phyloP scores from a whole-genome alignment of 352 stramenopile species.

The Aphanomyces euteiches region DNA sequence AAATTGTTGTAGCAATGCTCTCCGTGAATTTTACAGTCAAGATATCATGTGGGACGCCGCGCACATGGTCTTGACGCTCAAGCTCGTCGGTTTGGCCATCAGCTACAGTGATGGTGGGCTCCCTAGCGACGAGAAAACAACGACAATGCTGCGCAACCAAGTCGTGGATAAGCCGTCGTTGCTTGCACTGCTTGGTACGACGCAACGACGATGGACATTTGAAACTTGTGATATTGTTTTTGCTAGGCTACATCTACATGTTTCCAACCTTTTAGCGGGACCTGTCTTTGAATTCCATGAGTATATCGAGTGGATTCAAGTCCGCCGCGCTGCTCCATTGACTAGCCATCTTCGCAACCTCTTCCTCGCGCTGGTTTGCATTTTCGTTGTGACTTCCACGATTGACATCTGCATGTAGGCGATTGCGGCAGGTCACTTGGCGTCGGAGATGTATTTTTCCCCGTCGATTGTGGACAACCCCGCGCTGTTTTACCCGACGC shows the following conservation, averaged over 20 bases:
- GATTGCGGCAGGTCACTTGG: too few relatives aligned
- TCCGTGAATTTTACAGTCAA: conserved; percentile 77
- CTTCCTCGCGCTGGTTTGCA: background rate
- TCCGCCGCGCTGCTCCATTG: conserved; percentile 58
- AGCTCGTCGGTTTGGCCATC: conserved; percentile 69
- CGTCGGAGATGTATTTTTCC: conserved; percentile 64
- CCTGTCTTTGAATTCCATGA: conserved; percentile 83
- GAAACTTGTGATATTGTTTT: background rate
- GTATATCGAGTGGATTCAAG: conserved; percentile 76
- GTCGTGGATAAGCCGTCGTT: conserved; percentile 55
- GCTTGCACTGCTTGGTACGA: conserved; percentile 67
- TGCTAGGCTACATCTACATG: conserved; percentile 72
- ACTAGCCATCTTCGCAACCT: conserved; percentile 19
- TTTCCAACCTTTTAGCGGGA: conserved; percentile 76
- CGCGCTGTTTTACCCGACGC: conserved; percentile 55
- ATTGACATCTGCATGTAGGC: too few relatives aligned
- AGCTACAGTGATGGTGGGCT: conserved; percentile 78
- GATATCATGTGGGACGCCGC: conserved; percentile 79
- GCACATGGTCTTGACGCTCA: conserved; percentile 83
- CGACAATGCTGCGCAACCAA: conserved; percentile 69
- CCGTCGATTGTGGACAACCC: conserved; percentile 72
- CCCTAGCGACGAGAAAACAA: conserved; percentile 69
- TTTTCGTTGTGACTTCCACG: too few relatives aligned
- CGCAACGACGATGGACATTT: background rate
- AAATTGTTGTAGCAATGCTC: conserved; percentile 34